Base-by-base conservation (phyloP, 2,329 filamentous ascomycete genomes). In the Colletotrichum lindemuthianum region DNA sequence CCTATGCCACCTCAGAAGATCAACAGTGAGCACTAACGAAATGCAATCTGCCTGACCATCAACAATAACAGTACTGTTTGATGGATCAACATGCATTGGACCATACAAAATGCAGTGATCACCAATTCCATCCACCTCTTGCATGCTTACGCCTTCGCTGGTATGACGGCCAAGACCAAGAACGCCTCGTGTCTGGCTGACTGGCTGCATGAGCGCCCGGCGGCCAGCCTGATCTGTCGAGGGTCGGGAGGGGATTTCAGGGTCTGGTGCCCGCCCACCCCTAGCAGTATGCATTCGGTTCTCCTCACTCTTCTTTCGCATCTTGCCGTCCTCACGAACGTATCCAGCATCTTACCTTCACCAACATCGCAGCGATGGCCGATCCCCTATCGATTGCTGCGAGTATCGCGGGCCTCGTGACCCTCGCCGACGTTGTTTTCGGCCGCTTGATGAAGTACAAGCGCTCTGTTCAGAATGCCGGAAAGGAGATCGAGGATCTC, bases 331-430 rank as follows among this genome's bases (percentile, higher is more conserved):
- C 8, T 15, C 41, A 10, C 41, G 12, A 44, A 15, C 40, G 2
- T n/a, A 41, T 41, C 12, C 4, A 6, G 3, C 24, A 24, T 3
- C 24, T 24, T 24, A 4, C 24, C 24, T 24, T 24, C 10, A 12
- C 10, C 40, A 10, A 12, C 11, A 3, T 8, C 40, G 9, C 13
- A 8, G 16, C 43, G 2, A 61, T 57, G 59, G 24, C 52, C 0
- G 54, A 63, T 12, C 60, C 60, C 1, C 12, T 63, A 10, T 47
- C 33, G 10, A 59, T 63, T 8, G 43, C 60, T 3, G 60, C 60
- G 2, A 63, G 60, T n/a, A 63, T 63, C 1, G 55, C 60, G 1
- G 60, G 60, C 0, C 47, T 63, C 0, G 34, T 59, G 12, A 12
- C 54, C 4, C 41, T 63, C 5, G 54, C 60, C 7, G 60, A 63